Percentiles rank a stretch among this genome's conserved stretches.
Conservation (phyloP, 73 alveolate species). For the Tetrahymena elliotti region DNA sequence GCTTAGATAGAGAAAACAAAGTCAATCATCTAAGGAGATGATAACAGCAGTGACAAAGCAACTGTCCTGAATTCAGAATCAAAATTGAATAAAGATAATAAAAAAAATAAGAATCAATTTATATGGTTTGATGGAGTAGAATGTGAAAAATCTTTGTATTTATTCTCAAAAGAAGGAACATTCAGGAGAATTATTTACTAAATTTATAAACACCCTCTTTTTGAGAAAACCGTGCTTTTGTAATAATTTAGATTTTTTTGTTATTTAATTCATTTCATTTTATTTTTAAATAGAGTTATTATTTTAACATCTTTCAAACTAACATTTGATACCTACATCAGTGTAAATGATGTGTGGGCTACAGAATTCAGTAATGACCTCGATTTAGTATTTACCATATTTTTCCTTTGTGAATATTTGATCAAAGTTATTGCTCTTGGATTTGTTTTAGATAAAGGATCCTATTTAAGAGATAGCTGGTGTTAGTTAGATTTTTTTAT, state of each 20-base stretch:
- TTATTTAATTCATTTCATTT: neutral
- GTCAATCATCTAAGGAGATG: neutral
- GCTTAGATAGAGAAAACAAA: neutral
- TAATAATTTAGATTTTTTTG: neutral
- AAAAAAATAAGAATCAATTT: conserved; percentile 4
- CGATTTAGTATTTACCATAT: conserved; percentile 69
- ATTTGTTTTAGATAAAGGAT: conserved; percentile 59
- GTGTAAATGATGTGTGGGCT: neutral
- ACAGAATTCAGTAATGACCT: neutral
- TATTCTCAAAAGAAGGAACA: conserved; percentile 63
- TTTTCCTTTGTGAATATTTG: conserved; percentile 73
- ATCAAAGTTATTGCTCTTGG: conserved; percentile 84
- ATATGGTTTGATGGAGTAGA: conserved; percentile 69
- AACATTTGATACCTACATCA: conserved; percentile 74
- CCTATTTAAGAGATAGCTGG: conserved; percentile 92
- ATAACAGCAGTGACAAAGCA: neutral
- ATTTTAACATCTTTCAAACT: conserved; percentile 73
- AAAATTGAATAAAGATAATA: neutral
- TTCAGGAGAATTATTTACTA: conserved; percentile 65
- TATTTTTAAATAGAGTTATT: conserved; percentile 42
- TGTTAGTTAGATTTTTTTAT: conserved; percentile 87
- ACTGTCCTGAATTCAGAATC: neutral
- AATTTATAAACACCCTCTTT: conserved; percentile 46
- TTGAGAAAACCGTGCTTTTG: conserved; percentile 66
- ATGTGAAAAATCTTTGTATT: conserved; percentile 69